Evolutionary conservation across 495 filamentous ascomycete genomes (phyloP), one percentile per base, ranked within the genome.

Genomic region (Parmelia sp.): DNA sequence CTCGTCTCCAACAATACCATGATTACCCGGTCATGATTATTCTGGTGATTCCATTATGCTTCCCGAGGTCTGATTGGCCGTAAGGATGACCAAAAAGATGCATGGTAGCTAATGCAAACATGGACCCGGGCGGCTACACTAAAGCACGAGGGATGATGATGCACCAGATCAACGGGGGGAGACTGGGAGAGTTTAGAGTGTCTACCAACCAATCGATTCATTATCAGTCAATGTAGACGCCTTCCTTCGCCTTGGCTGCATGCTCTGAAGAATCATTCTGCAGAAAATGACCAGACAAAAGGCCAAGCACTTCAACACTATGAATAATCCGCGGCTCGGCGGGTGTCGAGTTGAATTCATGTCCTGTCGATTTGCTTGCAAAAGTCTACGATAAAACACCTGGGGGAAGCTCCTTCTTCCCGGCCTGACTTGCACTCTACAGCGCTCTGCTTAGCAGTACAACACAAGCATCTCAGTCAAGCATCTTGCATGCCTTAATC

Each of bases 61-160:
- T 29, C 33, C 11, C 8, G 39, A n/a, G 14, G 58, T 36, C 2
- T 57, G 44, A 37, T 64, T 64, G 62, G 44, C 37, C 31, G n/a
- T n/a, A n/a, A n/a, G n/a, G n/a, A n/a, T n/a, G n/a, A n/a, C n/a
- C n/a, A n/a, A n/a, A n/a, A n/a, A n/a, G n/a, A 39, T 58, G 27
- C 12, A 58, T 47, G 55, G 14, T 49, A 55, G 62, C 62, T 58
- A 49, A 27, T 58, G n/a, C 23, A 21, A 42, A 51, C 21, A 8
- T 39, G n/a, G 37, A 39, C 55, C 14, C 56, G 31, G 62, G 62
- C 62, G 62, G 56, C 56, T 64, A 62, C 21, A 40, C 19, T 35
- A 17, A 1, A 25, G n/a, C n/a, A n/a, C n/a, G n/a, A n/a, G n/a
- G n/a, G n/a, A n/a, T n/a, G n/a, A n/a, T n/a, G n/a, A n/a, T n/a